A percentile compares a stretch with the other conserved stretches of the same genome.
phyloP scores from a whole-genome alignment of 139 green algal species.

The Tetradesmus lagerheimii region DNA sequence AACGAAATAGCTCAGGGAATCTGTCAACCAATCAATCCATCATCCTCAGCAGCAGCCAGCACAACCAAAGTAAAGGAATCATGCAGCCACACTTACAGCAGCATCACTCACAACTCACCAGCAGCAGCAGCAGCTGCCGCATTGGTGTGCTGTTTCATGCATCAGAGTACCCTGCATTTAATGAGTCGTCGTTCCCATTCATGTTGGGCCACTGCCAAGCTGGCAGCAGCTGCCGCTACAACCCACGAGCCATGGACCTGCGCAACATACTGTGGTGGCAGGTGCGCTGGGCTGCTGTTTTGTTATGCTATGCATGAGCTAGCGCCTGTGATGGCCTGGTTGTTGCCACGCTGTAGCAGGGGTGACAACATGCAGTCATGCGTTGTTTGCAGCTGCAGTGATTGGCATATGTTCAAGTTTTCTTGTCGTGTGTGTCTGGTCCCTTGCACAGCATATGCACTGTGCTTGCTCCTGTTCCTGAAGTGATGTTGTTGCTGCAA shows the following conservation, averaged over 20 bases:
- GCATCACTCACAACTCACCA: neutral
- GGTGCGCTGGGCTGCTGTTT: neutral
- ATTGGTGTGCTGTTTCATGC: slow-evolving; percentile 59
- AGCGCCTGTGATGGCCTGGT: no score
- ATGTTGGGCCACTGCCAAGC: slow-evolving; percentile 57
- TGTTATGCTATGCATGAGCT: neutral
- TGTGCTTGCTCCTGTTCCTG: no score
- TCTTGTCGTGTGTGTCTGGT: no score
- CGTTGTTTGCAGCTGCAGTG: no score
- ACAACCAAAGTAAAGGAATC: neutral
- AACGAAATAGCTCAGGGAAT: neutral
- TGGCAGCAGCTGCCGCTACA: slow-evolving; percentile 28
- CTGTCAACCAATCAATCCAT: neutral
- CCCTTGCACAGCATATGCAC: no score
- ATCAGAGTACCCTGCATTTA: slow-evolving; percentile 48
- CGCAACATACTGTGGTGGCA: slow-evolving; percentile 54
- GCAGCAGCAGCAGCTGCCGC: neutral
- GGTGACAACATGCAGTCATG: no score
- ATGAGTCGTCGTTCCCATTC: slow-evolving; percentile 38
- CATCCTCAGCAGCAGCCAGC: neutral
- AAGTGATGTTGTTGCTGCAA: neutral
- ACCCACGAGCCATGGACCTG: slow-evolving; percentile 50
- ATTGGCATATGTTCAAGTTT: no score
- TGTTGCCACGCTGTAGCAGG: no score
- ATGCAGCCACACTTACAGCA: neutral